Percentiles rank a stretch among this genome's conserved stretches.
Evolutionary conservation across 768 basidiomycete species (phyloP).

Genomic region (Melanogaster broomeanus): DNA sequence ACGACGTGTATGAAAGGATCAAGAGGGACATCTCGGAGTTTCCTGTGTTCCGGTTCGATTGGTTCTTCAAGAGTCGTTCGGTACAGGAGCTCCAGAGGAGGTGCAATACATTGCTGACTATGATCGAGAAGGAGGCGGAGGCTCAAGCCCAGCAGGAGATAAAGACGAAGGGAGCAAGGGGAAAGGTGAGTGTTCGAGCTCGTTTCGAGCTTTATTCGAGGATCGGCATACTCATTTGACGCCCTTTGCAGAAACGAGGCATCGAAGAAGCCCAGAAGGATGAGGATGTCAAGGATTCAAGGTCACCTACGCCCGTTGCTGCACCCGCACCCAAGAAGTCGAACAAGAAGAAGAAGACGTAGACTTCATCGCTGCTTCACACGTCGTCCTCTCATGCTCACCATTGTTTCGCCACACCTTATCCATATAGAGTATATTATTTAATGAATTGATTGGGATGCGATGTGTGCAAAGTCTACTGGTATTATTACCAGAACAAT

Average conservation of each 20-base stretch:
- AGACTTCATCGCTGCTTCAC: background rate
- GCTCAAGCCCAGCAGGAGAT: conserved; percentile 66
- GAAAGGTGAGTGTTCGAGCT: conserved; percentile 53
- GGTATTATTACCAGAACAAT: too few species aligned
- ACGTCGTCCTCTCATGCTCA: too few species aligned
- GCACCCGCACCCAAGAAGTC: conserved; percentile 55
- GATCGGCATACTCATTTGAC: background rate
- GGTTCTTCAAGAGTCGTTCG: conserved; percentile 96
- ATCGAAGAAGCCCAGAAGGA: conserved; percentile 65
- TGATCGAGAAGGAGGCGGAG: conserved; percentile 92
- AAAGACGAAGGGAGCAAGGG: conserved; percentile 59
- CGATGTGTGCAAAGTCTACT: too few species aligned
- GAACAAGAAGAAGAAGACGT: conserved; percentile 72
- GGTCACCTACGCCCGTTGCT: conserved; percentile 60
- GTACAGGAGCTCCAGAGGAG: conserved; percentile 86
- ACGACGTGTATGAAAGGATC: conserved; percentile 92
- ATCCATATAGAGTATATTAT: too few species aligned
- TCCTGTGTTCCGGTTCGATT: conserved; percentile 96
- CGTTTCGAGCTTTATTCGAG: background rate
- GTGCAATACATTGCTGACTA: conserved; percentile 82
- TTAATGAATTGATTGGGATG: too few species aligned
- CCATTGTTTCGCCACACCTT: too few species aligned
- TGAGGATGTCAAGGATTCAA: conserved; percentile 50
- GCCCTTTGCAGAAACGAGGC: conserved; percentile 58
- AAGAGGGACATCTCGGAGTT: conserved; percentile 97